These are phyloP conservation scores for Ophiostoma himal-ulmi DNA, from an alignment of 2,329 filamentous ascomycete genomes.

Conservation along the genomic window DNA sequence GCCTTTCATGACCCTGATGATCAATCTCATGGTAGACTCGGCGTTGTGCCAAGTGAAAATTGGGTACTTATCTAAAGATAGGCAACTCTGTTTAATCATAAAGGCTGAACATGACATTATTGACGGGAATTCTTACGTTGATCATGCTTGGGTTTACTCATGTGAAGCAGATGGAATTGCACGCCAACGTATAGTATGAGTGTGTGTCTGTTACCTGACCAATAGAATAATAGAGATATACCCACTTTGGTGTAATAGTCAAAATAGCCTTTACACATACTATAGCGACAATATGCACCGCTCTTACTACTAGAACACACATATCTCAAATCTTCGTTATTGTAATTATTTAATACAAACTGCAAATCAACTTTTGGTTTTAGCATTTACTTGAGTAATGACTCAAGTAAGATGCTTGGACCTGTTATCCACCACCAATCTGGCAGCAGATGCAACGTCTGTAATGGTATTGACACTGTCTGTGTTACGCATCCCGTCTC, in stretches of 20 bases:
- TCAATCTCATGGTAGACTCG: background rate
- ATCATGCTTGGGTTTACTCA: too few species aligned
- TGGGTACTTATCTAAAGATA: too few species aligned
- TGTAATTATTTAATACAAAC: background rate
- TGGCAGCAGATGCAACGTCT: background rate
- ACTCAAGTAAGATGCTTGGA: background rate
- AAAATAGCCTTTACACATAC: background rate
- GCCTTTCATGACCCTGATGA: background rate
- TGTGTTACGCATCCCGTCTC: background rate
- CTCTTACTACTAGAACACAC: background rate
- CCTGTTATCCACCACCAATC: slow-evolving; percentile 1
- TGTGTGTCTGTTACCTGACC: background rate
- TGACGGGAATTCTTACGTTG: too few species aligned
- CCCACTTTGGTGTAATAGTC: background rate
- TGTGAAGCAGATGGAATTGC: background rate
- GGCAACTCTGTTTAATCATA: too few species aligned
- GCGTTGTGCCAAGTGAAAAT: background rate
- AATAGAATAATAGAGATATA: slow-evolving; percentile 3
- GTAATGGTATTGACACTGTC: background rate
- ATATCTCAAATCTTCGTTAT: background rate
- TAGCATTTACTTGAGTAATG: background rate
- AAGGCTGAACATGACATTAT: too few species aligned
- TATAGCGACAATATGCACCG: background rate
- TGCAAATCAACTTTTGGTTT: background rate
- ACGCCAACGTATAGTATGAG: background rate